Percentiles rank a stretch among this genome's conserved stretches.
phyloP scores from a whole-genome alignment of 1,284 basidiomycete species.

The Boletus sp. region DNA sequence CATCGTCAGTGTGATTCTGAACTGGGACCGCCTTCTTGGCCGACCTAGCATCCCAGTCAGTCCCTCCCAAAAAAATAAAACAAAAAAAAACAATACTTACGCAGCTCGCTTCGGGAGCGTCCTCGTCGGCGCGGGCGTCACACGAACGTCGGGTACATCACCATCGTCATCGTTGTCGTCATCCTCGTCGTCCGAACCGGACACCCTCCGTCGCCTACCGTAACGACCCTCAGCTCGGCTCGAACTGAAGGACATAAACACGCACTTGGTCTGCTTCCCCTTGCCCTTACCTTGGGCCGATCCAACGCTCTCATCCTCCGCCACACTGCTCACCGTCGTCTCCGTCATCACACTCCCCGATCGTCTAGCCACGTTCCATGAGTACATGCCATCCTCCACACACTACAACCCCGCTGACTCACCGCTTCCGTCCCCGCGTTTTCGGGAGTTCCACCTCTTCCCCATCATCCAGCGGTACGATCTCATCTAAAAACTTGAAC shows the following conservation, averaged over 20 bases:
- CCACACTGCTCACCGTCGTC: slow-evolving; percentile 33
- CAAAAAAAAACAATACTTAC: slow-evolving; percentile 29
- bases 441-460: slow-evolving; percentile 46
- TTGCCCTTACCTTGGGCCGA: slow-evolving; percentile 32
- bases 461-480: slow-evolving; percentile 51
- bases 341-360: slow-evolving; percentile 44
- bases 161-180: slow-evolving; percentile 33
- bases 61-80: neutral
- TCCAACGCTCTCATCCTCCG: slow-evolving; percentile 24
- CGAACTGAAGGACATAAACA: neutral
- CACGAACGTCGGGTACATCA: slow-evolving; percentile 26
- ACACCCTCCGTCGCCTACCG: slow-evolving; percentile 41
- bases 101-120: slow-evolving; percentile 42
- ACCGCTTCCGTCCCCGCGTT: slow-evolving; percentile 48
- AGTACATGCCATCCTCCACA: neutral
- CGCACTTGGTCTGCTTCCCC: slow-evolving; percentile 38
- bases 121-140: slow-evolving; percentile 36
- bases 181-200: slow-evolving; percentile 43
- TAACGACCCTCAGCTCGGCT: neutral
- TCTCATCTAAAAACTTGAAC: slow-evolving; percentile 66
- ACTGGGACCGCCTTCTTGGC: slow-evolving; percentile 32
- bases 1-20: no score
- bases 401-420: neutral
- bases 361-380: slow-evolving; percentile 26
- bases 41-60: slow-evolving; percentile 26